phyloP scores from a whole-genome alignment of 495 filamentous ascomycete species.

The Haplographium delicatum region DNA sequence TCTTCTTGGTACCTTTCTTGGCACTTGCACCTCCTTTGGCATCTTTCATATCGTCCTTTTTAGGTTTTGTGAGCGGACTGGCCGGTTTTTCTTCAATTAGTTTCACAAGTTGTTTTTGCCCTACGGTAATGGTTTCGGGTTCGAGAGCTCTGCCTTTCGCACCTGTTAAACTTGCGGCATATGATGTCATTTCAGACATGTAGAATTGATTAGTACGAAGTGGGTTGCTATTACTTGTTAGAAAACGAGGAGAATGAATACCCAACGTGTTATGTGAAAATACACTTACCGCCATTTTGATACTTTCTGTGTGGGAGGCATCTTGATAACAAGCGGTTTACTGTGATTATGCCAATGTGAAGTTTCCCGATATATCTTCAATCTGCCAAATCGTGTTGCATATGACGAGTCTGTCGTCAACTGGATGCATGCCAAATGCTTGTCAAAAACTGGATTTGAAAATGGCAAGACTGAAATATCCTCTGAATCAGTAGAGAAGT shows the following conservation, averaged over 20 bases:
- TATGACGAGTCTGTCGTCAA: constrained; percentile 32
- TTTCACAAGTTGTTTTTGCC: constrained; percentile 28
- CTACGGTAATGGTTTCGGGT: constrained; percentile 52
- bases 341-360: constrained; percentile 63
- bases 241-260: not conserved
- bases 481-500: constrained; percentile 7
- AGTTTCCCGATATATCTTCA: constrained; percentile 50
- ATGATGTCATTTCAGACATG: constrained; percentile 58
- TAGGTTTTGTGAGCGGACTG: constrained; percentile 4
- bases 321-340: constrained; percentile 41
- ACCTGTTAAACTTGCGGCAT: constrained; percentile 67
- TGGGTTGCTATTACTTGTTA: constrained; percentile 17
- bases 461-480: constrained; percentile 51
- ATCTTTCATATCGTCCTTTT: constrained; percentile 10
- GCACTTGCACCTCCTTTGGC: constrained; percentile 17
- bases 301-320: constrained; percentile 14
- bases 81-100: constrained; percentile 24
- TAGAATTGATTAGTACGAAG: constrained; percentile 41
- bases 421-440: constrained; percentile 48
- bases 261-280: not conserved
- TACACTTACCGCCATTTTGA: constrained; percentile 25
- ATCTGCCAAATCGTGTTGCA: constrained; percentile 17
- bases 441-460: constrained; percentile 52
- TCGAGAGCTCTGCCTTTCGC: constrained; percentile 56
- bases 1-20: constrained; percentile 36